Base-by-base conservation (phyloP, 1,139 yeast species). In the Blastobotrys raffinosifermentans region DNA sequence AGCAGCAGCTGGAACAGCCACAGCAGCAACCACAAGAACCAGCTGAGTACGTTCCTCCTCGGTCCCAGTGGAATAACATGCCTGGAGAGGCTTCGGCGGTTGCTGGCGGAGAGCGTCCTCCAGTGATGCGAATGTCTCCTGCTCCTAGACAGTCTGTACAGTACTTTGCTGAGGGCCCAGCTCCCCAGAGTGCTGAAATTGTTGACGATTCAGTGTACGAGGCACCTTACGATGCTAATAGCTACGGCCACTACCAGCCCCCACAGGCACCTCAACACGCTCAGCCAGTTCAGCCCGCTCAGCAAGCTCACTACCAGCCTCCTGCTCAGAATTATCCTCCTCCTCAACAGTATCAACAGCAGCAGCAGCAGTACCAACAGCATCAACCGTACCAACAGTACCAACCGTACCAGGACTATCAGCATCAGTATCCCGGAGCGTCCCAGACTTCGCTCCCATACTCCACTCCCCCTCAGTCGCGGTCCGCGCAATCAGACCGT, bases 361-460 rank as follows among this genome's bases (percentile, higher is more conserved):
- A 6, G 22, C 37, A 35, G 21, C 32, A 37, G 31, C 36, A 22
- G 17, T 27, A 29, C 27, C 21, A 11, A 9, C 34, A 25, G 10
- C 37, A 31, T 17, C 43, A 39, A 16, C 31, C 22, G 17, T 26
- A 29, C 17, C 36, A 25, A 19, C 37, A 38, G 16, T 35, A 19
- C 15, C 29, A 34, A 4, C 38, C 38, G 9, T 22, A 22, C 11
- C 64, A 64, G 31, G 79, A 77, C 49, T 62, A 58, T 26, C 46
- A 43, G 29, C 41, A 32, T 31, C 38, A 33, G 32, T 27, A 33
- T 5, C 44, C 39, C 15, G 13, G 15, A n/a, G 6, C 27, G 7
- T n/a, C 11, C 15, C 15, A 10, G 27, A 14, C 7, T 8, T n/a
- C 27, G 7, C 7, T 13, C 7, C 13, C 15, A n/a, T 25, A 25